Evolutionary conservation across 192 early-diverging fungal species (phyloP), one percentile per base, ranked within the genome.

Genomic region (Coemansia sp.): DNA sequence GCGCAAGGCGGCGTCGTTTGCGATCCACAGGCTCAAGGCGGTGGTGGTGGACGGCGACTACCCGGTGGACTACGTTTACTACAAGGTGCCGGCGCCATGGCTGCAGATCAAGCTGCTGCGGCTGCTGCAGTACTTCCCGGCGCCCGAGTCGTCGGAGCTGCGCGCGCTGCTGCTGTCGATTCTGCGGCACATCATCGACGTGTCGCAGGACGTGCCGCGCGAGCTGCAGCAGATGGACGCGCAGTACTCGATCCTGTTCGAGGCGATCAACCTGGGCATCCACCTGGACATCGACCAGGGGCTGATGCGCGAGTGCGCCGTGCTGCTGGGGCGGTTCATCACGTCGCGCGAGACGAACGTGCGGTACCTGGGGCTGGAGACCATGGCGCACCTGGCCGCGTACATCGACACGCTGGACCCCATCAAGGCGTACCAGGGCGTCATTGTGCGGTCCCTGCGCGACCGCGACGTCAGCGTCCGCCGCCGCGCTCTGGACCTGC

Each of bases 381-480:
- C 96, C 27, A 97, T 98, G 95, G 87, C 94, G 25, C 96, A 98
- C 74, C 75, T 98, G 67, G 91, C 91, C 0, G 88, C 87, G 2
- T 89, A 87, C 50, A 83, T 87, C 6, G 93, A 96, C 66, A 89
- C 90, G 23, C 71, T 97, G 23, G 89, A 91, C 28, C 82, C 89
- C 20, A 85, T 98, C 50, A 92, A 94, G 67, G 76, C 76, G 31
- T 88, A 91, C 66, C 90, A 94, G 77, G 87, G 87, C 55, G 92
- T 89, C 6, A 95, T 99, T 57, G 86, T 97, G 65, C 85, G 86
- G 70, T 95, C 94, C 0, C 78, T 98, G 68, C 88, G 91, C 29
- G 98, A 99, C 83, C 95, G 95, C 67, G 98, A 99, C 68, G 92
- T 98, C 70, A 97, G 93, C 81, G 95, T 99, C 34, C 81, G 98